phyloP scores from a whole-genome alignment of 2,329 filamentous ascomycete genomes.

The Sporothrix inflata region DNA sequence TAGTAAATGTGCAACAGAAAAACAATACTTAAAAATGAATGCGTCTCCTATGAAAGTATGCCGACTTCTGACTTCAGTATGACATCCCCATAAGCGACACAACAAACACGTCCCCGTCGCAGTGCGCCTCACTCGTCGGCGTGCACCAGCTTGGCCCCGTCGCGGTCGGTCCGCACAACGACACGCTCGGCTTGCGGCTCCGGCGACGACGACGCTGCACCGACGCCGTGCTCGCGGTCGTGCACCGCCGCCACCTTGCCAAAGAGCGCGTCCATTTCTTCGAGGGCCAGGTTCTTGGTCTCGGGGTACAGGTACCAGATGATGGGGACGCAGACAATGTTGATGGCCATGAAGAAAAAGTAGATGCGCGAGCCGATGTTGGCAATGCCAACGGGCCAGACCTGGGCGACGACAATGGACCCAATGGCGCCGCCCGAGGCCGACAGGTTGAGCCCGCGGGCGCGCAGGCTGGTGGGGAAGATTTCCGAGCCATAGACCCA shows the following conservation, averaged over 20 bases:
- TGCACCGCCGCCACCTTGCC: conserved; percentile 30
- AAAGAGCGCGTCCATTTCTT: conserved; percentile 52
- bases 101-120: not conserved
- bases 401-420: conserved; percentile 56
- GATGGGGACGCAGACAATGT: conserved; percentile 51
- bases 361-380: conserved; percentile 56
- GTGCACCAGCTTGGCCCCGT: conserved; percentile 16
- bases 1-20: too few species aligned
- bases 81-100: too few species aligned
- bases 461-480: conserved; percentile 61
- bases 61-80: too few species aligned
- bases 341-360: conserved; percentile 61
- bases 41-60: too few species aligned
- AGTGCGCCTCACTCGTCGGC: not conserved
- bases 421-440: conserved; percentile 60
- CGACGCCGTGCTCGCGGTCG: not conserved
- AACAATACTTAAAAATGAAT: too few species aligned
- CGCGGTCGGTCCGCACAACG: not conserved
- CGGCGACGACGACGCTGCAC: not conserved
- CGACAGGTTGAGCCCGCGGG: conserved; percentile 59
- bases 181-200: not conserved
- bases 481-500: conserved; percentile 67
- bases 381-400: conserved; percentile 59
- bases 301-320: conserved; percentile 51
- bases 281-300: conserved; percentile 55